A percentile compares a stretch with the other conserved stretches of the same genome.
These are phyloP conservation scores for Pseudogymnoascus sp. DNA, from an alignment of 2,329 filamentous ascomycete genomes.

Conservation along the genomic window DNA sequence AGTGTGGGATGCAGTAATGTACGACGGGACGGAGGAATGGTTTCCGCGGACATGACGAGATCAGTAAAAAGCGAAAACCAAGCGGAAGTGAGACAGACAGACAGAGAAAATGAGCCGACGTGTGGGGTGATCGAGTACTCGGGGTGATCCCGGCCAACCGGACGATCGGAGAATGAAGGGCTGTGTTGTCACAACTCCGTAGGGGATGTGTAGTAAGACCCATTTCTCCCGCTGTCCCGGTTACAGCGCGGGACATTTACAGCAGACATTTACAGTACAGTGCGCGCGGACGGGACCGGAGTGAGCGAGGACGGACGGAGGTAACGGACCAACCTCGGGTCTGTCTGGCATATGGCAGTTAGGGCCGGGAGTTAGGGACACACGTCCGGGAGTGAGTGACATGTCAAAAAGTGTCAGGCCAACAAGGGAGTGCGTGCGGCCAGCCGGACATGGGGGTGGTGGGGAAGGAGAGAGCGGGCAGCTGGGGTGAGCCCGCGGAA, in stretches of 20 bases:
- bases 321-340: not conserved
- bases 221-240: not conserved
- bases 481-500: not conserved
- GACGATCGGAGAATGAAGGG: not conserved
- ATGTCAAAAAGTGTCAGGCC: not conserved
- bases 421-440: not conserved
- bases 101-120: not conserved
- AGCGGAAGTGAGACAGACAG: not conserved
- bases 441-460: not conserved
- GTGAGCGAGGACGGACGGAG: not conserved
- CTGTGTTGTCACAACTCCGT: not conserved
- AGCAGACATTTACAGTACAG: not conserved
- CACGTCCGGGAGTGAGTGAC: not conserved
- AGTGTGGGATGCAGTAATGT: not conserved
- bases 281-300: not conserved
- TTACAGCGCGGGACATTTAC: too few relatives aligned
- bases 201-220: not conserved
- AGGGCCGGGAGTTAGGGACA: constrained; percentile 2
- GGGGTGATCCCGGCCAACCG: constrained; percentile 9
- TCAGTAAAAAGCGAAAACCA: not conserved
- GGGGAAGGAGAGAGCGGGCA: not conserved
- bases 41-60: not conserved
- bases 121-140: constrained; percentile 12
- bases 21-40: not conserved
- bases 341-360: not conserved